Conservation (phyloP, 768 basidiomycete species). For the Xerocomellus dryophilus region DNA sequence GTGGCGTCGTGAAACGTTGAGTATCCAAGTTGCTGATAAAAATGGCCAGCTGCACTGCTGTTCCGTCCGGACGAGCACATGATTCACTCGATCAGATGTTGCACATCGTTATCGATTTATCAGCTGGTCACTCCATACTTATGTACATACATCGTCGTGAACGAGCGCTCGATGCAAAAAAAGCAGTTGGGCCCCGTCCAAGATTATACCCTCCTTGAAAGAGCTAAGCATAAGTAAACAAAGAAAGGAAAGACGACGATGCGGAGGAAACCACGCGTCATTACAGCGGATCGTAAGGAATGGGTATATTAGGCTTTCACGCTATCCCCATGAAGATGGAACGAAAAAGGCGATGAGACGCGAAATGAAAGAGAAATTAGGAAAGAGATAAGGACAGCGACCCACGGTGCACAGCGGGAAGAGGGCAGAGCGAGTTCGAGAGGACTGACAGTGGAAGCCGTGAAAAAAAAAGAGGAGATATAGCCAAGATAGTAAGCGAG, state of each 20-base stretch:
- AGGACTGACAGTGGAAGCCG: background rate
- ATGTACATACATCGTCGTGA: conserved; percentile 16
- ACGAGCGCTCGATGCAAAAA: conserved; percentile 4
- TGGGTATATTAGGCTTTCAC: conserved; percentile 27
- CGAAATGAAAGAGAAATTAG: background rate
- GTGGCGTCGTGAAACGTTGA: background rate
- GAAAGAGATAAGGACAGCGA: conserved; percentile 8
- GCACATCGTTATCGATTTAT: conserved; percentile 3
- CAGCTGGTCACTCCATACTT: conserved; percentile 13
- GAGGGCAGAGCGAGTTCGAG: background rate
- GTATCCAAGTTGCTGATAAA: too few relatives aligned
- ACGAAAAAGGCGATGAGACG: background rate
- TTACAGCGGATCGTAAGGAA: conserved; percentile 23
- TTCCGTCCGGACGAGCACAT: background rate
- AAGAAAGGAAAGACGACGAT: conserved; percentile 1
- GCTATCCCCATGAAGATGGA: conserved; percentile 13
- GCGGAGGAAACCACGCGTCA: conserved; percentile 8
- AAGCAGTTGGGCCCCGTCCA: background rate
- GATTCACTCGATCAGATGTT: background rate
- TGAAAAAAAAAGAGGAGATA: conserved; percentile 7
- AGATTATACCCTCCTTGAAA: conserved; percentile 4
- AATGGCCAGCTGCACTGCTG: background rate
- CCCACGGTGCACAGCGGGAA: background rate
- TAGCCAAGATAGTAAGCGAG: conserved; percentile 25
- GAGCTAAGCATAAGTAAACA: background rate